Evolutionary conservation across 2,329 filamentous ascomycete species (phyloP), one percentile per base, ranked within the genome.

Genomic region (Aspergillus chevalieri): DNA sequence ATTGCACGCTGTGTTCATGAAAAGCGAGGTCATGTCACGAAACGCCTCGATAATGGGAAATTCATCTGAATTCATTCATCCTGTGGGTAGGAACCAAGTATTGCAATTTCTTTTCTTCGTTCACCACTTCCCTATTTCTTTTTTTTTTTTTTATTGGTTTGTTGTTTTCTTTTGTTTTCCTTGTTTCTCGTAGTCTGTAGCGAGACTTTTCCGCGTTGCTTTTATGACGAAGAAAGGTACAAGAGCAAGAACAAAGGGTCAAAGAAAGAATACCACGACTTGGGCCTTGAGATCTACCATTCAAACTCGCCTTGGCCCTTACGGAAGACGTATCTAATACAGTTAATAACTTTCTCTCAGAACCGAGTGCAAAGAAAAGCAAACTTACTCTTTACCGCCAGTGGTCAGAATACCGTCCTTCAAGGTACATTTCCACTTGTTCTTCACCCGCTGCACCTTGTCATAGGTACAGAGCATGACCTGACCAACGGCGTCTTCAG

Each of bases 391-490:
- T 72, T 89, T 95, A 59, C 89, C 89, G 58, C 92, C 91, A 34
- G 95, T 89, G 42, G 88, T 95, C 58, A 98, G 78, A 15, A 98
- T 88, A 17, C 93, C 93, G 64, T 98, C 93, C 75, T 97, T 97
- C 56, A 98, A 83, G 1, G 89, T 91, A 73, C 93, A 98, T 87
- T 98, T 98, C 88, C 88, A 93, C 82, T 93, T 98, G 75, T 97
- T 98, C 84, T 98, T 98, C 63, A 97, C 93, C 44, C 93, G 82
- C 73, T 97, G 92, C 8, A 98, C 93, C 76, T 98, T 98, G 76
- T 98, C 93, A 68, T 98, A 98, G 67, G 95, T 96, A 76, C 93
- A 98, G 38, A 98, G 84, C 88, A 98, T 97, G 66, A 94, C 91
- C 60, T 95, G 87, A 1, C 86, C 85, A 57, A 87, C 81, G 33